Conservation (phyloP, 768 basidiomycete species). For the Daedaleopsis sinensis region DNA sequence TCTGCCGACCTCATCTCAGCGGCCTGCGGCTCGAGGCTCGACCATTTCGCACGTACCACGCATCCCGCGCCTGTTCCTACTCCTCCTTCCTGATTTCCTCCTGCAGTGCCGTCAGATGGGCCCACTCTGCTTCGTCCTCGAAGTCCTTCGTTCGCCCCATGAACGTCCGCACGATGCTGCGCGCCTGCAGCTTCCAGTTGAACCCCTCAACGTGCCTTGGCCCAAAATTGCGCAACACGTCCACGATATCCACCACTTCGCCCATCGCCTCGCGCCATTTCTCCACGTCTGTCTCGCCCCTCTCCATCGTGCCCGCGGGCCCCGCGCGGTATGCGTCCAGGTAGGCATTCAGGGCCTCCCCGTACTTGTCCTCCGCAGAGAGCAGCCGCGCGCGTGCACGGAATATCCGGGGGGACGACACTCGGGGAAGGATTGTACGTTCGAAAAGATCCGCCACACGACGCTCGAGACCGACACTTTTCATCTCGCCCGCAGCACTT, state of each 20-base stretch:
- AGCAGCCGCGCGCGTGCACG: conserved; percentile 82
- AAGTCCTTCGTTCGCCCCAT: conserved; percentile 85
- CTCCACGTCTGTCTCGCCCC: conserved; percentile 65
- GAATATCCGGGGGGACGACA: conserved; percentile 81
- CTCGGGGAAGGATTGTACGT: conserved; percentile 75
- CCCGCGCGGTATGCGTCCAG: conserved; percentile 84
- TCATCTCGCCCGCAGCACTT: conserved; percentile 27
- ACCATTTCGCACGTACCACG: not conserved
- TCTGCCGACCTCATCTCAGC: conserved; percentile 27
- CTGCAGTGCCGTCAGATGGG: conserved; percentile 61
- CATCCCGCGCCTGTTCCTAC: not conserved
- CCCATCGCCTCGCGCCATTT: conserved; percentile 76
- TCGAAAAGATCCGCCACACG: conserved; percentile 78
- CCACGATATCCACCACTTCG: conserved; percentile 85
- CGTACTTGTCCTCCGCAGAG: conserved; percentile 72
- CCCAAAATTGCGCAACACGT: conserved; percentile 82
- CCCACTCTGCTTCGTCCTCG: conserved; percentile 89
- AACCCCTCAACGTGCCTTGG: conserved; percentile 53
- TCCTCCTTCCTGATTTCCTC: conserved; percentile 48
- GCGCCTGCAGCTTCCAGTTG: conserved; percentile 86
- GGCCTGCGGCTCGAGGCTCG: not conserved
- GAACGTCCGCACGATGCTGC: conserved; percentile 87
- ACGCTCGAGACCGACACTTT: conserved; percentile 65
- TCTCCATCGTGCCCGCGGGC: conserved; percentile 59
- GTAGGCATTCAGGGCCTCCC: conserved; percentile 79